phyloP scores from a whole-genome alignment of 768 basidiomycete species.

The Suillus alpinus region DNA sequence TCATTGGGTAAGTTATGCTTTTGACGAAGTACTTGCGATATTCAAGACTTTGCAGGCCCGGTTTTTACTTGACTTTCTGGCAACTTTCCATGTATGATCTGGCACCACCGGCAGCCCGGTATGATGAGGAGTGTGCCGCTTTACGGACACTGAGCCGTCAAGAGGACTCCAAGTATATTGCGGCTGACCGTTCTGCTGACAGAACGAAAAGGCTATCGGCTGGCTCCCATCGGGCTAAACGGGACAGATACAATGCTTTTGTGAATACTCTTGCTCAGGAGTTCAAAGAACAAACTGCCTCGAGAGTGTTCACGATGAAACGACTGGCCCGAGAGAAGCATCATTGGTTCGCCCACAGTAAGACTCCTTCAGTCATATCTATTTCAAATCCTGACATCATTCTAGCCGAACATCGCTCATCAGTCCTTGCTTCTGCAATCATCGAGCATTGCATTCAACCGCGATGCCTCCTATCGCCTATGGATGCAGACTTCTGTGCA shows the following conservation, averaged over 20 bases:
- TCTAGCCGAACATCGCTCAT: constrained; percentile 36
- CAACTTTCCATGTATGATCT: constrained; percentile 92
- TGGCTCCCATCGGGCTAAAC: constrained; percentile 52
- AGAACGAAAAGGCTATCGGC: constrained; percentile 57
- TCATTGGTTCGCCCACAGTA: constrained; percentile 78
- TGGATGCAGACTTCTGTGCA: constrained; percentile 94
- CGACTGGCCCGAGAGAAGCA: constrained; percentile 74
- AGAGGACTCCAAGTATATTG: constrained; percentile 60
- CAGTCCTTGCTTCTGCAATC: constrained; percentile 54
- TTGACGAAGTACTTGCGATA: constrained; percentile 9
- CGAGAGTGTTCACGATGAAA: constrained; percentile 72
- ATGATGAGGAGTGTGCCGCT: constrained; percentile 71
- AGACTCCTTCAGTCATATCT: constrained; percentile 8
- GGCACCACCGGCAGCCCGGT: constrained; percentile 68
- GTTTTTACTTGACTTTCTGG: constrained; percentile 97
- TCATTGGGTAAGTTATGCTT: constrained; percentile 61
- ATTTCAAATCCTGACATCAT: neutral
- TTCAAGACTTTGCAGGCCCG: constrained; percentile 53
- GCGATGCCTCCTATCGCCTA: constrained; percentile 87
- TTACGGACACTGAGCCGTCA: constrained; percentile 61
- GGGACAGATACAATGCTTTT: constrained; percentile 66
- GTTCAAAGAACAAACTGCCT: constrained; percentile 71
- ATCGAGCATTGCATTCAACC: constrained; percentile 94
- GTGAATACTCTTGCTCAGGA: constrained; percentile 61
- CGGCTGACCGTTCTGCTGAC: constrained; percentile 73